A percentile compares a stretch with the other conserved stretches of the same genome.
Conservation (phyloP, 2,329 filamentous ascomycete species). For the Fusarium caatingaense region DNA sequence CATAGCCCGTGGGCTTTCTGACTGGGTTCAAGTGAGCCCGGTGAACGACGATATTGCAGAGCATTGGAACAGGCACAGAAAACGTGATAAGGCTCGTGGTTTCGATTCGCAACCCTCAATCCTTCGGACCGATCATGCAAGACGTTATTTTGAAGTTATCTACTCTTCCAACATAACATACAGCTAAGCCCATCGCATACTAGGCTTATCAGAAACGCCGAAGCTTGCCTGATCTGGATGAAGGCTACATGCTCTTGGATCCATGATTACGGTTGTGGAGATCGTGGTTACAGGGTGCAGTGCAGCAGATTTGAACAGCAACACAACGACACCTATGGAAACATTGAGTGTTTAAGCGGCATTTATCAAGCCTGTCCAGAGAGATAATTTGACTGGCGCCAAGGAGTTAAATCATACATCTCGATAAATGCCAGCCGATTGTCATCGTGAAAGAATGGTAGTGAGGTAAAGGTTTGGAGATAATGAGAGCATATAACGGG, state of each 20-base stretch:
- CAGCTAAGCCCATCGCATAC: background rate
- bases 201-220: conserved; percentile 20
- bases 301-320: background rate
- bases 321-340: conserved; percentile 1
- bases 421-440: background rate
- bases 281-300: conserved; percentile 6
- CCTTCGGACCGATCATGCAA: background rate
- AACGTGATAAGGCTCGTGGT: conserved; percentile 19
- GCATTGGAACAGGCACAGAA: background rate
- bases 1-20: background rate
- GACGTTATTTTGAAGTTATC: background rate
- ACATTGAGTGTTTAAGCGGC: background rate
- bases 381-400: background rate
- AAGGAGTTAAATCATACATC: background rate
- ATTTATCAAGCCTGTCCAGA: background rate
- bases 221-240: conserved; percentile 6
- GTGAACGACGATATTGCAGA: conserved; percentile 4
- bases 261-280: conserved; percentile 12
- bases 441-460: background rate
- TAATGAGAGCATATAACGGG: conserved; percentile 20
- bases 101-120: conserved; percentile 1
- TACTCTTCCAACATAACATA: conserved; percentile 1
- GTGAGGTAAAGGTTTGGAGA: background rate
- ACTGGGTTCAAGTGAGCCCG: conserved; percentile 2
- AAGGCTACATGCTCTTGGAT: conserved; percentile 8